These are phyloP conservation scores for Paramecium bursaria DNA, from an alignment of 73 alveolate genomes.

Conservation along the genomic window DNA sequence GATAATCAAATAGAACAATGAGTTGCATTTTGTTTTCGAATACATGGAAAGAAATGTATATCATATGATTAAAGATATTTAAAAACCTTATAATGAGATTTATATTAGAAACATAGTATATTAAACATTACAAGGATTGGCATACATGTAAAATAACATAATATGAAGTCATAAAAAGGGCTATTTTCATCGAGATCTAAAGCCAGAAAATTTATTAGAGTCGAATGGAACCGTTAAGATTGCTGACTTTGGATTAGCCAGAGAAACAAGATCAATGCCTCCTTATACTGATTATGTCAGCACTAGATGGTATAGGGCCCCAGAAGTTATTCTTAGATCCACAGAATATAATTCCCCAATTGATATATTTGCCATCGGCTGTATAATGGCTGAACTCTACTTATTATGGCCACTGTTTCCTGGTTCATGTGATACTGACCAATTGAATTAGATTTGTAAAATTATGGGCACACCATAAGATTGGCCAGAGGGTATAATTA, in stretches of 20 bases:
- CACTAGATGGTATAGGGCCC: slow-evolving; percentile 99
- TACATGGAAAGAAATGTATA: slow-evolving; percentile 95
- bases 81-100: slow-evolving; percentile 90
- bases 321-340: slow-evolving; percentile 97
- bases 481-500: slow-evolving; percentile 81
- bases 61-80: slow-evolving; percentile 91
- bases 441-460: slow-evolving; percentile 97
- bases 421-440: slow-evolving; percentile 94
- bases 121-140: slow-evolving; percentile 95
- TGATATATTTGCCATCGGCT: slow-evolving; percentile 99
- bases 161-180: slow-evolving; percentile 78
- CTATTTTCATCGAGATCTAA: slow-evolving; percentile 96
- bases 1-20: slow-evolving; percentile 88
- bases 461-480: slow-evolving; percentile 98
- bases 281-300: slow-evolving; percentile 99
- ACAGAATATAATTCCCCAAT: slow-evolving; percentile 98
- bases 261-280: slow-evolving; percentile 99
- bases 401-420: slow-evolving; percentile 96
- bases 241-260: slow-evolving; percentile 99
- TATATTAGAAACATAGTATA: slow-evolving; percentile 91
- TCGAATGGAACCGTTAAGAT: slow-evolving; percentile 95
- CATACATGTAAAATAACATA: slow-evolving; percentile 93
- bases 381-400: slow-evolving; percentile 99
- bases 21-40: slow-evolving; percentile 98
- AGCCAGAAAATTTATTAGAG: slow-evolving; percentile 97